Percentiles rank a stretch among this genome's conserved stretches.
These are phyloP conservation scores for Phytophthora multivora DNA, from an alignment of 352 stramenopile genomes.

Conservation along the genomic window DNA sequence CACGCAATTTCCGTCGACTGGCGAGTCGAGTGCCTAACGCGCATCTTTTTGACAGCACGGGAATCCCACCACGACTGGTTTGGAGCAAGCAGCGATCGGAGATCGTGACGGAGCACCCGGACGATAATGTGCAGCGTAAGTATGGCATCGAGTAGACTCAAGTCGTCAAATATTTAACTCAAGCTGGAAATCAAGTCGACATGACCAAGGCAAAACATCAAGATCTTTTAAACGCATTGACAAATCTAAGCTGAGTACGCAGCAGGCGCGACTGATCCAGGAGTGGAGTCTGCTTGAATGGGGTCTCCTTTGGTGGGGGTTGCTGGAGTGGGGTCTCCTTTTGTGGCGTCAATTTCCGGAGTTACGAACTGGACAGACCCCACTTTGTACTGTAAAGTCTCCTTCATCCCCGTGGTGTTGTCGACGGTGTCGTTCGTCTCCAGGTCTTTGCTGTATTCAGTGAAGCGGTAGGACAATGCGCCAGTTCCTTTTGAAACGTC, in stretches of 20 bases:
- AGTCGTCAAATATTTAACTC: slow-evolving; percentile 16
- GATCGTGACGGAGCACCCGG: slow-evolving; percentile 47
- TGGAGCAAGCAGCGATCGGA: slow-evolving; percentile 76
- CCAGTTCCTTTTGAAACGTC: slow-evolving; percentile 5
- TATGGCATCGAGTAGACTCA: slow-evolving; percentile 52
- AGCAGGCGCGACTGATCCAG: slow-evolving; percentile 24
- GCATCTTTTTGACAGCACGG: slow-evolving; percentile 72
- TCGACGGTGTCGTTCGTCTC: slow-evolving; percentile 6
- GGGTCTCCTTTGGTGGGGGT: not conserved
- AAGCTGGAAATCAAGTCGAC: too few relatives aligned
- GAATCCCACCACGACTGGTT: slow-evolving; percentile 63
- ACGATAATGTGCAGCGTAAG: slow-evolving; percentile 69
- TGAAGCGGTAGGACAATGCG: slow-evolving; percentile 32
- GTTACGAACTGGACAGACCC: slow-evolving; percentile 30
- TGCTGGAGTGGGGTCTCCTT: not conserved
- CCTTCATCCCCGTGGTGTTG: slow-evolving; percentile 13
- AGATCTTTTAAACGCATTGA: not conserved
- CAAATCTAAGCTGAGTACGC: slow-evolving; percentile 22
- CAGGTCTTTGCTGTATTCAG: slow-evolving; percentile 37
- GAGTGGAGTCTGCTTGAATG: slow-evolving; percentile 9
- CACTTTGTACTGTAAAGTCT: slow-evolving; percentile 32
- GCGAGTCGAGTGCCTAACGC: slow-evolving; percentile 67
- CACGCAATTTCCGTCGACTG: slow-evolving; percentile 67
- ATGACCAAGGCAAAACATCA: slow-evolving; percentile 1
- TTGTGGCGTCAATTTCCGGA: slow-evolving; percentile 8